These are phyloP conservation scores for Orbilia quercus DNA, from an alignment of 2,329 filamentous ascomycete genomes.

Conservation along the genomic window DNA sequence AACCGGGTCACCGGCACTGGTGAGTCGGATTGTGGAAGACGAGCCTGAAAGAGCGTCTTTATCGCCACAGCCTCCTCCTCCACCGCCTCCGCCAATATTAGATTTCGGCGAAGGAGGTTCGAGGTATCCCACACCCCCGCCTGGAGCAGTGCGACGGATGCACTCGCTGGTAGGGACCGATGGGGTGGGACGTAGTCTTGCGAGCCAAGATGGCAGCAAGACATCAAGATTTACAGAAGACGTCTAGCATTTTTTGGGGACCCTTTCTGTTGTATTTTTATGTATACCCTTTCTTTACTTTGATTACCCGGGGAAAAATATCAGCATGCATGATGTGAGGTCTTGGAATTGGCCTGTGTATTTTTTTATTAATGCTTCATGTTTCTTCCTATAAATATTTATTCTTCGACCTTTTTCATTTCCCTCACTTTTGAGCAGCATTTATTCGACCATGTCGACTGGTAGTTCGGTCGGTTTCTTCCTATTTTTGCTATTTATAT, in stretches of 20 bases:
- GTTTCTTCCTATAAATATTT: slow-evolving; percentile 44
- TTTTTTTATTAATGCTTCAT: slow-evolving; percentile 52
- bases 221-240: slow-evolving; percentile 55
- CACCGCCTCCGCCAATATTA: slow-evolving; percentile 23
- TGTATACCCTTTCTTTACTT: slow-evolving; percentile 5
- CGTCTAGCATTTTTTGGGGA: slow-evolving; percentile 21
- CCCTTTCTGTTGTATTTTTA: slow-evolving; percentile 16
- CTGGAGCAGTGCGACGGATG: slow-evolving; percentile 46
- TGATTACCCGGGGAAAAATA: slow-evolving; percentile 1
- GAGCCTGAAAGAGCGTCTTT: slow-evolving; percentile 16
- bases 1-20: slow-evolving; percentile 43
- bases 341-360: slow-evolving; percentile 29
- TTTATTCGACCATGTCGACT: too few relatives aligned
- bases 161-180: slow-evolving; percentile 50
- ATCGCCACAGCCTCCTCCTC: slow-evolving; percentile 5
- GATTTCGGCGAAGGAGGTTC: slow-evolving; percentile 44
- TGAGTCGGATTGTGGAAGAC: slow-evolving; percentile 42
- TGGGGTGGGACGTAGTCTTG: slow-evolving; percentile 49
- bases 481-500: slow-evolving; percentile 9
- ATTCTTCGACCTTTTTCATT: not conserved
- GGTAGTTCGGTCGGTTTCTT: not conserved
- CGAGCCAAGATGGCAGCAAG: slow-evolving; percentile 56
- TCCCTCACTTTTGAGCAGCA: not conserved
- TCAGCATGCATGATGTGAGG: slow-evolving; percentile 26
- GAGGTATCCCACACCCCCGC: slow-evolving; percentile 46